Percentiles rank a stretch among this genome's conserved stretches.
These are phyloP conservation scores for Lasiodiplodia theobromae DNA, from an alignment of 2,329 filamentous ascomycete genomes.

Conservation along the genomic window DNA sequence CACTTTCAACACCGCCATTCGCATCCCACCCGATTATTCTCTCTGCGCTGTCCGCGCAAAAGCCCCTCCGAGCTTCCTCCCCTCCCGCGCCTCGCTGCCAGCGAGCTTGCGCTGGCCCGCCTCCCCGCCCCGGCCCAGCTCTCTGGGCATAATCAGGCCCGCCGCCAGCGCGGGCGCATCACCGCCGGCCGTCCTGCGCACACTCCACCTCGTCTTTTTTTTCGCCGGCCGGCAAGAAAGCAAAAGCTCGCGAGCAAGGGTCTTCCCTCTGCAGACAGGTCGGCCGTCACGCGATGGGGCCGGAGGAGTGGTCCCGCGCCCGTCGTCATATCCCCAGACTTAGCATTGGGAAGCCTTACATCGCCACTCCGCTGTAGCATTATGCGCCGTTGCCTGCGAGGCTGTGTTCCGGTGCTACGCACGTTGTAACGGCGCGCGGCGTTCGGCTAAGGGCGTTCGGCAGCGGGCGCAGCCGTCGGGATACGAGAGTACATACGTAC, in stretches of 20 bases:
- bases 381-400: slow-evolving; percentile 8
- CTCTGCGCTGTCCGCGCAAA: slow-evolving; percentile 15
- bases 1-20: slow-evolving; percentile 27
- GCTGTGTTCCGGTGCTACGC: slow-evolving; percentile 10
- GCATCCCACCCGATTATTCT: slow-evolving; percentile 6
- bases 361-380: slow-evolving; percentile 19
- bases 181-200: slow-evolving; percentile 22
- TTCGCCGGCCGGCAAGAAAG: slow-evolving; percentile 23
- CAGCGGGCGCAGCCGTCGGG: slow-evolving; percentile 4
- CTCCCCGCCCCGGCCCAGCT: not conserved
- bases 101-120: slow-evolving; percentile 9
- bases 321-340: not conserved
- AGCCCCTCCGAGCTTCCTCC: not conserved
- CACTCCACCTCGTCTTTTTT: slow-evolving; percentile 15
- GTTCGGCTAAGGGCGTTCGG: slow-evolving; percentile 8
- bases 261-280: not conserved
- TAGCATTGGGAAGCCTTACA: slow-evolving; percentile 13
- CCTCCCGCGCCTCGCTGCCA: not conserved
- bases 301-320: not conserved
- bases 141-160: slow-evolving; percentile 18
- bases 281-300: slow-evolving; percentile 6
- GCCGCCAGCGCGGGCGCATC: slow-evolving; percentile 7
- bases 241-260: slow-evolving; percentile 7
- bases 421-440: slow-evolving; percentile 22
- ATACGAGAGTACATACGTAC: slow-evolving; percentile 19